Evolutionary conservation across 2,329 filamentous ascomycete species (phyloP), one percentile per base, ranked within the genome.

Genomic region (Fusarium zealandicum): DNA sequence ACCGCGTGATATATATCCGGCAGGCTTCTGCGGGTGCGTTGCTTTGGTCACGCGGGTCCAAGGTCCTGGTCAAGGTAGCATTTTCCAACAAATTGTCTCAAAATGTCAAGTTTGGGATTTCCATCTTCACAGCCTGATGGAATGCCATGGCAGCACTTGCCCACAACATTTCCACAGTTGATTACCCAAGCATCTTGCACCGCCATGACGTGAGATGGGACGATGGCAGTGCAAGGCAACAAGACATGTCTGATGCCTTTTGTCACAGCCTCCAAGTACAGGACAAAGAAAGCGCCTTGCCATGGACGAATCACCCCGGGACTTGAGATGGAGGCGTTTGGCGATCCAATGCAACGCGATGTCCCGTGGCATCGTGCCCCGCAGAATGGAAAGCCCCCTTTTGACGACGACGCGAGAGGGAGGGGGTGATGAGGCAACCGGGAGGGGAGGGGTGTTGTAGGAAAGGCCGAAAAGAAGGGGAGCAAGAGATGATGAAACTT

Each of bases 291-390:
- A n/a, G 13, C 12, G 28, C 13, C 28, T 14, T 58, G n/a, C 12
- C 16, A 28, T 54, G n/a, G 9, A 28, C 22, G 30, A 56, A 13
- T 28, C 35, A 50, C 48, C 49, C 33, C 28, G 16, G 38, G 49
- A 39, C 20, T 16, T 32, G 36, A 58, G 42, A 20, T 40, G 40
- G 41, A 13, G 44, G 35, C 38, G 37, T 33, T 44, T 35, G 48
- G 55, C 54, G 41, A 54, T 62, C 49, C 50, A 61, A 59, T 62
- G 54, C 50, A 61, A 59, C 54, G 32, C 58, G 44, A 62, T 59
- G 42, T 61, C 58, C 54, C 58, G 54, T 61, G 49, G 54, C 41
- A 54, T 61, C 40, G 57, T 40, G 57, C 53, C n/a, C n/a, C 35
- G 41, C 39, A 54, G 48, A 25, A 5, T 16, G 44, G 57, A n/a